Evolutionary conservation across 352 stramenopile genomes (phyloP).

Genomic region (Salisapilia sapeloensis): DNA sequence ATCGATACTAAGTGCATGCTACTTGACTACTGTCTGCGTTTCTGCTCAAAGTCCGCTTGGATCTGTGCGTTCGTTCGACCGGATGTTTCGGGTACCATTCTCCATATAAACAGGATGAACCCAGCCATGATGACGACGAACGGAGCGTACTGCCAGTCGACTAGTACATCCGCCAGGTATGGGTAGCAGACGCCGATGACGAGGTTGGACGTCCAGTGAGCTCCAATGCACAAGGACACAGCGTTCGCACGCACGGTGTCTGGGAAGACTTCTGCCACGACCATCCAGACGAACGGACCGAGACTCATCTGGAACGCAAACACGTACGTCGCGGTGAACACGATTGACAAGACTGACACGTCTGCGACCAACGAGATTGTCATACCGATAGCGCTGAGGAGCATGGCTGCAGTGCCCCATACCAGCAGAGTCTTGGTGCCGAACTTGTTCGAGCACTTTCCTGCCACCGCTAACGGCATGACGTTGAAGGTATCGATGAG

Average conservation of each 20-base stretch:
- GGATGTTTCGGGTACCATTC: constrained; percentile 4
- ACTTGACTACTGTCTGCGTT: no score
- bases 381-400: constrained; percentile 2
- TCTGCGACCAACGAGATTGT: no score
- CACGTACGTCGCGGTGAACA: constrained; percentile 5
- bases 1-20: no score
- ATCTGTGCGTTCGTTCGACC: constrained; percentile 4
- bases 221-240: constrained; percentile 1
- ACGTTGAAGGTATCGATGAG: constrained; percentile 2
- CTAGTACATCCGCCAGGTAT: constrained; percentile 1
- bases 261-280: constrained; percentile 5
- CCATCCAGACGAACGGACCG: constrained; percentile 5
- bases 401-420: neutral
- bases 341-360: constrained; percentile 1
- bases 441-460: constrained; percentile 1
- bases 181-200: constrained; percentile 7
- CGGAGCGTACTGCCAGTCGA: constrained; percentile 3
- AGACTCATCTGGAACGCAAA: constrained; percentile 2
- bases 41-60: constrained; percentile 4
- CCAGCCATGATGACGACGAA: constrained; percentile 2
- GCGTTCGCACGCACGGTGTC: constrained; percentile 4
- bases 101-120: constrained; percentile 4
- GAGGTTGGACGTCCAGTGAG: constrained; percentile 4
- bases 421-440: constrained; percentile 2
- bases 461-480: constrained; percentile 1